Evolutionary conservation across 768 basidiomycete genomes (phyloP).

Genomic region (Lanmaoa rubissima): DNA sequence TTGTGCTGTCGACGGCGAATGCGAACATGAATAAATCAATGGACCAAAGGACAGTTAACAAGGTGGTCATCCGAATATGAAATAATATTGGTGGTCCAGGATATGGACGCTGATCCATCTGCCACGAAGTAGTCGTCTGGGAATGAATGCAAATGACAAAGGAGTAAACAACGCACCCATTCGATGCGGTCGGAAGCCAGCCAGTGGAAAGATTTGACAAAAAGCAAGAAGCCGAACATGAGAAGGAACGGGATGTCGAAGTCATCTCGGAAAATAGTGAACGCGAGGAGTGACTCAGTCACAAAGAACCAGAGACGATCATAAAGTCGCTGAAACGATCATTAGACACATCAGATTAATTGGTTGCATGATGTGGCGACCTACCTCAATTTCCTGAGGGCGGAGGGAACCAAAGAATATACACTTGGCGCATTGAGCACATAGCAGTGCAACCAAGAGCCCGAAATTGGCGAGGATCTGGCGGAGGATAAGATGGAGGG

Average conservation of each 20-base stretch:
- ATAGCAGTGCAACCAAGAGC: slow-evolving; percentile 70
- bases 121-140: slow-evolving; percentile 4
- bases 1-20: slow-evolving; percentile 77
- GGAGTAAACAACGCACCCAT: slow-evolving; percentile 60
- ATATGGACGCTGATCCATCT: slow-evolving; percentile 98
- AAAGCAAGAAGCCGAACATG: slow-evolving; percentile 93
- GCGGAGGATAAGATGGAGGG: background rate
- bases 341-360: background rate
- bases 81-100: slow-evolving; percentile 81
- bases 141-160: background rate
- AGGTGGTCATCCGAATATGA: slow-evolving; percentile 75
- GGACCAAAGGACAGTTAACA: slow-evolving; percentile 73
- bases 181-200: slow-evolving; percentile 92
- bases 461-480: slow-evolving; percentile 92
- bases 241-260: slow-evolving; percentile 90
- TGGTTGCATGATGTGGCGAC: slow-evolving; percentile 17
- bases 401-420: slow-evolving; percentile 91
- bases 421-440: slow-evolving; percentile 75
- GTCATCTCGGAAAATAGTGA: slow-evolving; percentile 96
- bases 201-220: slow-evolving; percentile 99
- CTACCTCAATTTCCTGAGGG: slow-evolving; percentile 88
- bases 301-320: slow-evolving; percentile 97
- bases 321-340: slow-evolving; percentile 76
- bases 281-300: slow-evolving; percentile 92
- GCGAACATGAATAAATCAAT: slow-evolving; percentile 77